A percentile compares a stretch with the other conserved stretches of the same genome.
Conservation (phyloP, 805 yeast species). For the Hanseniaspora singularis region DNA sequence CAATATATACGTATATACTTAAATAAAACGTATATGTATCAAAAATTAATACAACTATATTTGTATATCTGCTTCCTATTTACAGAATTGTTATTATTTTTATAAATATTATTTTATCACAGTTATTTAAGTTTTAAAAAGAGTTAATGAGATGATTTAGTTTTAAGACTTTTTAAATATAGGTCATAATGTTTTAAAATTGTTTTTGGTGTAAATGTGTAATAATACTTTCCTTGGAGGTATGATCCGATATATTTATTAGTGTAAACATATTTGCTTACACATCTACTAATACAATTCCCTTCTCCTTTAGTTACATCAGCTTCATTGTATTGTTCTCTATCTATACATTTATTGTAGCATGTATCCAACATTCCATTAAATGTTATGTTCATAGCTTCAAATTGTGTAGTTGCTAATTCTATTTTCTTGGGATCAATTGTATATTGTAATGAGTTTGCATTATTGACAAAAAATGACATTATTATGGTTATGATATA, state of each 20-base stretch:
- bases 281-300: conserved; percentile 77
- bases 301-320: conserved; percentile 78
- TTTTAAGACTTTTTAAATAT: not conserved
- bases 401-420: conserved; percentile 56
- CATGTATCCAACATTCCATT: conserved; percentile 50
- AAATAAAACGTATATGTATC: too few relatives aligned
- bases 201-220: conserved; percentile 11
- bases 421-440: conserved; percentile 50
- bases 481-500: conserved; percentile 25
- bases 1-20: not conserved
- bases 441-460: conserved; percentile 15
- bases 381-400: conserved; percentile 48
- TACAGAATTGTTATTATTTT: too few relatives aligned
- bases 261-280: conserved; percentile 65
- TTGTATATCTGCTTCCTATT: not conserved
- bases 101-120: too few relatives aligned
- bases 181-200: conserved; percentile 11
- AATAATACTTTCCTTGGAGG: conserved; percentile 30
- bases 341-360: conserved; percentile 61
- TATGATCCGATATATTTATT: conserved; percentile 49
- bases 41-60: too few relatives aligned
- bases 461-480: conserved; percentile 47
- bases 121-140: too few relatives aligned
- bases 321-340: conserved; percentile 68
- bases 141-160: too few relatives aligned